Evolutionary conservation across 257 asterid species (phyloP), one percentile per base, ranked within the genome.

Genomic region (Penstemon newberryi): DNA sequence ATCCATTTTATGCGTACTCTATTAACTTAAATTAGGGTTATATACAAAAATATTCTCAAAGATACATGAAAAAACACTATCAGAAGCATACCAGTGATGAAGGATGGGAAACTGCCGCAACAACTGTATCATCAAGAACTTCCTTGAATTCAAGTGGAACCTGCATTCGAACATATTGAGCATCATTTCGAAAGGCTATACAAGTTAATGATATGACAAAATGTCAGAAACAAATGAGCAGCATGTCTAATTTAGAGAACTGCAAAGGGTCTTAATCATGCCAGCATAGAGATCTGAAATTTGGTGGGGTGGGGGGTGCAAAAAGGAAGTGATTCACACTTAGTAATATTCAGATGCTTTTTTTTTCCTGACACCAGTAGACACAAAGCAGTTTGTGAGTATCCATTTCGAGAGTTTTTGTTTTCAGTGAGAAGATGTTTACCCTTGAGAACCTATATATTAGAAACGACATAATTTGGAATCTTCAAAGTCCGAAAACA

Each of bases 121-220:
- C 91, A 80, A 91, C 90, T 12, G 97, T 86, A 82, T 87, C 84
- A 83, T 94, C 99, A 73, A 94, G 90, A 76, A 86, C 95, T 75
- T 83, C 91, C 86, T 87, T 91, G 78, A 94, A 84, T 73, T 91
- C 99, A 66, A 73, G 85, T 55, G 99, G 97, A 82, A 94, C 97
- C 99, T 94, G 81, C 75, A 56, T 46, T 78, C 63, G 47, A 62
- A 46, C 66, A 77, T 41, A 70, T 65, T 64, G 61, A 73, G 69
- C 52, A 73, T 45, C 57, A 61, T 63, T 50, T 60, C 25, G 52
- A 53, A 8, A 61, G 68, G 69, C 67, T 64, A 67, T 66, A 67
- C 63, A 60, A 25, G 45, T 38, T 51, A 62, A 44, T 6, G 42
- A 46, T 63, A 2, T 42, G 56, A 68, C 25, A 63, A 8, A 59